Conservation (phyloP, 192 early-diverging fungal species). For the Coemansia aciculifera region DNA sequence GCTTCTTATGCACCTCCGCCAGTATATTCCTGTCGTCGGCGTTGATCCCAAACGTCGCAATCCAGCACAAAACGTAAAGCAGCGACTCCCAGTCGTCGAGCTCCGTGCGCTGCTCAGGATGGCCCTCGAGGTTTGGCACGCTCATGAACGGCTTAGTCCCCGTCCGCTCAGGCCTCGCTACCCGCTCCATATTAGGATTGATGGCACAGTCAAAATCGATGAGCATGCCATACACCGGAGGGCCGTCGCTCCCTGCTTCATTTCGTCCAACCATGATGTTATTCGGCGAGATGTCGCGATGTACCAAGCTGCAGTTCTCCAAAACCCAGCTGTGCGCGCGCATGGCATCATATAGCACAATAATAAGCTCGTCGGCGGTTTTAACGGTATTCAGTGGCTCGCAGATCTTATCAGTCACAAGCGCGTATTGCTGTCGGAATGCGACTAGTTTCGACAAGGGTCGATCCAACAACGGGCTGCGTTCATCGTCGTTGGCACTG, state of each 20-base stretch:
- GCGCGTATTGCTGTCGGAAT: background rate
- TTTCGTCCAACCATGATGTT: constrained; percentile 27
- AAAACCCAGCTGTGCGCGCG: background rate
- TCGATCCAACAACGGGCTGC: background rate
- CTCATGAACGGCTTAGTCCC: constrained; percentile 39
- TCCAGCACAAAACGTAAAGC: constrained; percentile 28
- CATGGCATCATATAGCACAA: constrained; percentile 1
- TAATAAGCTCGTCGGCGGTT: background rate
- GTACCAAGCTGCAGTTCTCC: constrained; percentile 4
- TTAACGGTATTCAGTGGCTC: background rate
- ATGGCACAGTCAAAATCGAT: constrained; percentile 25
- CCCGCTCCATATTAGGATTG: background rate
- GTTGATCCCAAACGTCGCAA: constrained; percentile 22
- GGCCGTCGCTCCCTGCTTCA: background rate
- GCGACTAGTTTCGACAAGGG: background rate
- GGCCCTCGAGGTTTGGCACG: constrained; percentile 17
- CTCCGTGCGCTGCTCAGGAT: background rate
- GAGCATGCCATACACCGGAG: constrained; percentile 17
- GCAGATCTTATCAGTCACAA: background rate
- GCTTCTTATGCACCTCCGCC: background rate
- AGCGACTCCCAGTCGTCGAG: constrained; percentile 43
- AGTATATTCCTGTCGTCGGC: background rate
- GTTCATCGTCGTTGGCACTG: background rate
- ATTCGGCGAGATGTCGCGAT: constrained; percentile 27
- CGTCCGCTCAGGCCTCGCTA: constrained; percentile 5